Percentiles rank a stretch among this genome's conserved stretches.
Conservation (phyloP, 495 filamentous ascomycete species). For the Aspergillus affinis region DNA sequence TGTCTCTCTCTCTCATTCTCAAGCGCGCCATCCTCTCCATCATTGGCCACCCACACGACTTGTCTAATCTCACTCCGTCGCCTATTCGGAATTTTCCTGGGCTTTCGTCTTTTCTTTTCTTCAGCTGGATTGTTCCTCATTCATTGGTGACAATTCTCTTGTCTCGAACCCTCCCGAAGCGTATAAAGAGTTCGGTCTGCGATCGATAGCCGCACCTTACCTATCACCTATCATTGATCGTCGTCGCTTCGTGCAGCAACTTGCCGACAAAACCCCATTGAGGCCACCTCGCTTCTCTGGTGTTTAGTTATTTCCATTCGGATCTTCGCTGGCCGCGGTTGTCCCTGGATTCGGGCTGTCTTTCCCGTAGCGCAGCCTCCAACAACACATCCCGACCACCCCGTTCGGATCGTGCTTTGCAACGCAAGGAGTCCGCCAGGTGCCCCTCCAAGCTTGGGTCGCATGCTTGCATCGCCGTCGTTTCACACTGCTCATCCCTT, state of each 20-base stretch:
- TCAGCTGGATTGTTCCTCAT: neutral
- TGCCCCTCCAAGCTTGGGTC: conserved; percentile 15
- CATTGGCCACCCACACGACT: conserved; percentile 9
- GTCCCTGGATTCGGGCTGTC: conserved; percentile 2
- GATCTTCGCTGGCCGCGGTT: neutral
- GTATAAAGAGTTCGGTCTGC: neutral
- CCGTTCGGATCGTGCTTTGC: conserved; percentile 16
- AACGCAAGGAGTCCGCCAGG: conserved; percentile 25
- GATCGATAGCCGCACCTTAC: conserved; percentile 12
- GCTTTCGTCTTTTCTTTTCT: neutral
- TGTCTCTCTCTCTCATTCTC: conserved; percentile 1
- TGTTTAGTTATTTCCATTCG: conserved; percentile 8
- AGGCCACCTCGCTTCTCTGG: conserved; percentile 15
- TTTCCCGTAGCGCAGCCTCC: conserved; percentile 7
- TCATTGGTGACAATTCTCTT: neutral
- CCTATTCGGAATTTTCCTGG: conserved; percentile 2
- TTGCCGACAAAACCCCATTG: conserved; percentile 11
- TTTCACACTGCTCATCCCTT: conserved; percentile 10
- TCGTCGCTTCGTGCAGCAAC: conserved; percentile 1
- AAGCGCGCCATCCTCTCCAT: conserved; percentile 16
- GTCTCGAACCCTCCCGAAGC: conserved; percentile 1
- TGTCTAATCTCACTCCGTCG: neutral
- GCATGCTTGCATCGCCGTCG: conserved; percentile 12
- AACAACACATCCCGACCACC: neutral
- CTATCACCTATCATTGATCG: conserved; percentile 9